Evolutionary conservation across 306 rosid species (phyloP), one percentile per base, ranked within the genome.

Genomic region (Luffa aegyptiaca): DNA sequence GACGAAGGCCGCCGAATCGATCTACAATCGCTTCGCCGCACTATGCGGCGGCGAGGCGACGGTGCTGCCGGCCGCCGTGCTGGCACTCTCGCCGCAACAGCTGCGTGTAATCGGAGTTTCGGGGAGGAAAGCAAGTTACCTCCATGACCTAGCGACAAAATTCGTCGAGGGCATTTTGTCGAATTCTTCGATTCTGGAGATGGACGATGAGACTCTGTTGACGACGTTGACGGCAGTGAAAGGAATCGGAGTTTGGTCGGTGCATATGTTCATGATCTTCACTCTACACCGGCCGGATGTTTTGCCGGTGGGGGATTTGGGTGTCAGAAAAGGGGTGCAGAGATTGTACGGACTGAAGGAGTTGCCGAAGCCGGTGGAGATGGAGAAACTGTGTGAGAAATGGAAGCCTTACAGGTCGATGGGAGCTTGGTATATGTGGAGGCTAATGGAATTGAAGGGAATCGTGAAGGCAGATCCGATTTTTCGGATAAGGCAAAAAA

Each of bases 221-320:
- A 63, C 42, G 8, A 86, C 45, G 79, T 88, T 93, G 12, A 91
- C 88, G 0, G 59, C 77, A 77, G 97, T 93, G 12, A 93, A 89
- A 70, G 97, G 97, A 2, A 91, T 93, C 78, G 97, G 98, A 65
- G 91, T 76, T 51, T 93, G 97, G 98, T 90, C 98, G 10, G 98
- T 93, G 41, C 92, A 93, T 53, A 93, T 93, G 98, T 91, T 90
- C 72, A 90, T 93, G 98, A 90, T 93, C 0, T 93, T 93, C 78
- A 84, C 90, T 18, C 90, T 93, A 39, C 93, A 85, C 26, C 74
- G 91, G 26, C 91, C 98, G 41, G 94, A 93, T 42, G 95, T 93
- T 68, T 88, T 90, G 1, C 95, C 98, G n/a, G 90, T 88, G 5
- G 93, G 97, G 5, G 97, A 90, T 79, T 86, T 91, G 2, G 92